Percentiles rank a stretch among this genome's conserved stretches.
These are phyloP conservation scores for Leishmania mexicana DNA, from an alignment of 208 protist species.

Conservation along the genomic window DNA sequence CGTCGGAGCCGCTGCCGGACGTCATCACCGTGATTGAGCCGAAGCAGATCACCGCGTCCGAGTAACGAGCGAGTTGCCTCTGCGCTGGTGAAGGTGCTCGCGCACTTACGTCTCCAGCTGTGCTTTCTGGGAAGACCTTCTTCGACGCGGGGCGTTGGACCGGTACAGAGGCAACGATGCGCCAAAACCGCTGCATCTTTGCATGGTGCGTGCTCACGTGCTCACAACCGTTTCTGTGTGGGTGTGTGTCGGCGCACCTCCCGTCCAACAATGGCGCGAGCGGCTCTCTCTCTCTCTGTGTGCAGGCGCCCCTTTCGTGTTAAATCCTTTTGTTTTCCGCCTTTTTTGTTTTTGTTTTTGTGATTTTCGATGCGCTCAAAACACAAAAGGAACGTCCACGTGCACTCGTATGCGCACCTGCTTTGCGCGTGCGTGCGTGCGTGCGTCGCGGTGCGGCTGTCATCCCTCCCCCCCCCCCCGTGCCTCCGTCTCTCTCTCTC, in stretches of 20 bases:
- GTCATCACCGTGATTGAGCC: constrained; percentile 83
- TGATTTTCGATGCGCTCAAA: constrained; percentile 16
- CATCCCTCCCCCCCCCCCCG: background rate
- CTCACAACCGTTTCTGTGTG: background rate
- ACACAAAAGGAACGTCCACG: constrained; percentile 18
- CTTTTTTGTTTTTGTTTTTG: constrained; percentile 39
- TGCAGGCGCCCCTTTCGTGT: background rate
- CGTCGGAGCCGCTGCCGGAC: constrained; percentile 72
- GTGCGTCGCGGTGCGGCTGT: background rate
- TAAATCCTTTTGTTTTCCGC: background rate
- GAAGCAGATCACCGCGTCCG: constrained; percentile 49
- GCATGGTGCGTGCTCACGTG: background rate
- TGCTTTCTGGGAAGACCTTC: background rate
- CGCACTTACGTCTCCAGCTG: background rate
- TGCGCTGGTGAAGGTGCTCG: constrained; percentile 2
- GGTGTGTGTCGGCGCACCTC: background rate
- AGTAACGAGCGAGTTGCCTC: constrained; percentile 2
- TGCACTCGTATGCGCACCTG: background rate
- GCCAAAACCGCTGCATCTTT: background rate
- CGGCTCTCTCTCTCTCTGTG: background rate
- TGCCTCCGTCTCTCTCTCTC: background rate
- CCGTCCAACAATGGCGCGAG: background rate
- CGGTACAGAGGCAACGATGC: background rate
- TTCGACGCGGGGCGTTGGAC: background rate
- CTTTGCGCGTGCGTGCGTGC: background rate